A percentile compares a stretch with the other conserved stretches of the same genome.
Conservation (phyloP, 345 rosid genomes). For the Bretschneidera sinensis region DNA sequence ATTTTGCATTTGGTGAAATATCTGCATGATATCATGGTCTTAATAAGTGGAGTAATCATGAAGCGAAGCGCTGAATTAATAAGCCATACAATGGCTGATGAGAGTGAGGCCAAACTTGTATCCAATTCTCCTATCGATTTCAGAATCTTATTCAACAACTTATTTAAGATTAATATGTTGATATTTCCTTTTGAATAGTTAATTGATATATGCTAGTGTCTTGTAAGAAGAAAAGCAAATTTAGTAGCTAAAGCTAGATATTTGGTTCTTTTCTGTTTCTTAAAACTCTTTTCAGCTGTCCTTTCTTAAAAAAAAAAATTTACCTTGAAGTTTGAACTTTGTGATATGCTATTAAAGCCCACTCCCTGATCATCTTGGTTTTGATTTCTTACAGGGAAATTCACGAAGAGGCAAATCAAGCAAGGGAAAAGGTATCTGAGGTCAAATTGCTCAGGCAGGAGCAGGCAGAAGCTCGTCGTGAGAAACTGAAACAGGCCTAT, state of each 20-base stretch:
- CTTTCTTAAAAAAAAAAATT: too few species aligned
- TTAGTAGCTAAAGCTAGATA: not conserved
- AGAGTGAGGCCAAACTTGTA: too few species aligned
- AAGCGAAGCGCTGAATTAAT: too few species aligned
- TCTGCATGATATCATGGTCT: too few species aligned
- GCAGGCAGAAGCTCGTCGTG: constrained; percentile 66
- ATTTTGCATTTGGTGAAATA: not conserved
- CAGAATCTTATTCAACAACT: too few species aligned
- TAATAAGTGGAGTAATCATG: too few species aligned
- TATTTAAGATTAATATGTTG: too few species aligned
- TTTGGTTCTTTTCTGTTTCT: not conserved
- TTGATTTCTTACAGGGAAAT: constrained; percentile 54
- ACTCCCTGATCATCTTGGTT: not conserved
- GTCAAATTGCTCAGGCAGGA: constrained; percentile 69
- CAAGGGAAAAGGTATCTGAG: constrained; percentile 68
- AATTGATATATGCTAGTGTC: too few species aligned
- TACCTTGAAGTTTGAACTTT: not conserved
- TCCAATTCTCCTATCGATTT: too few species aligned
- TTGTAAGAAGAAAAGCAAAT: not conserved
- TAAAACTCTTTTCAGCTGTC: not conserved
- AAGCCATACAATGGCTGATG: too few species aligned
- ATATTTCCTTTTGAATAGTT: too few species aligned
- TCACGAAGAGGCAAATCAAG: constrained; percentile 85
- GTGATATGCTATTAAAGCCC: not conserved
- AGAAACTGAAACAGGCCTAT: constrained; percentile 81